Evolutionary conservation across 352 stramenopile genomes (phyloP), one percentile per base, ranked within the genome.

Genomic region (Phytophthora capsici): DNA sequence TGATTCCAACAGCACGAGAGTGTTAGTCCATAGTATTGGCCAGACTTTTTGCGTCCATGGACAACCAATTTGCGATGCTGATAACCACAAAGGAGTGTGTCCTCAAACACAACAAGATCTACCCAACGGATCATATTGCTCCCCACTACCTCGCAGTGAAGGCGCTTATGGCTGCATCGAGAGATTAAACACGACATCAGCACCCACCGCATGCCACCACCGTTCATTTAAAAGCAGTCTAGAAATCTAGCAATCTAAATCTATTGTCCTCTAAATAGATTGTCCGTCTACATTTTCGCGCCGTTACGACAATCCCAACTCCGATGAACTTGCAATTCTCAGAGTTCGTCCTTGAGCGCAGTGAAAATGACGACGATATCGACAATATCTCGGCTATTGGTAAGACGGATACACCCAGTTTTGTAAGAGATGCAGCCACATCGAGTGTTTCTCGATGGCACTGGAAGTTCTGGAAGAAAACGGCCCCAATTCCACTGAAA

Each of bases 11-110:
- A 46, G 59, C 20, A 76, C 54, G 6, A 32, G 13, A 1, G 68
- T 86, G 43, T 73, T 69, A n/a, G 80, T 86, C 5, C 67, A 80
- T 26, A 60, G 46, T n/a, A 59, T 78, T 20, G 19, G 41, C 30
- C 55, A 65, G 36, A 45, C 57, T 6, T 88, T 86, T 25, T 86
- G 79, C 26, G 62, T 78, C 8, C 9, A 70, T 12, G 65, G 26
- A 47, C 60, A 13, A 34, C 16, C 40, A 48, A 43, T 73, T 4
- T 78, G 75, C 59, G 78, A 55, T 34, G 43, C 49, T 16, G 40
- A 57, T 7, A 62, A 46, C 47, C 49, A 51, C 5, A 20, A 52
- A 32, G 79, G 74, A 13, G 40, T 70, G 14, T 88, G 77, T 41
- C 77, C 77, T 28, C 57, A 51, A 2, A 38, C 51, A 9, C 77